phyloP scores from a whole-genome alignment of 306 rosid genomes.

The Begonia loranthoides region DNA sequence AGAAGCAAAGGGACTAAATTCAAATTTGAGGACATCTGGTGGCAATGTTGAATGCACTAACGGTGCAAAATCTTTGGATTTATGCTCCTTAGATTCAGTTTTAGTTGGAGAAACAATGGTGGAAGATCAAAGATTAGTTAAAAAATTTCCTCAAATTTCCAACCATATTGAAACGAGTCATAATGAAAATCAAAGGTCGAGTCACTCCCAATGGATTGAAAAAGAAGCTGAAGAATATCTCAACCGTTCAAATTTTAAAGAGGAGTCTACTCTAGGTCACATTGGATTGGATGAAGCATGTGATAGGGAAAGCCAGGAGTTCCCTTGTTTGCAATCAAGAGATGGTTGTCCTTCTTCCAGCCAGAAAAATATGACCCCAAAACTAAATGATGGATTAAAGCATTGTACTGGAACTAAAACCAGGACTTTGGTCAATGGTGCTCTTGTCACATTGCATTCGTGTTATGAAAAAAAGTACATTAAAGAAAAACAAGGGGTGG shows the following conservation, averaged over 20 bases:
- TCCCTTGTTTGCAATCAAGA: conserved; percentile 15
- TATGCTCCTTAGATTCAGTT: conserved; percentile 9
- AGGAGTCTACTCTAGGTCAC: conserved; percentile 17
- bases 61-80: conserved; percentile 15
- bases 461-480: no score
- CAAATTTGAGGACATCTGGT: conserved; percentile 8
- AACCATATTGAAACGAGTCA: conserved; percentile 8
- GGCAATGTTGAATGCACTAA: background rate
- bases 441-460: no score
- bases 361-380: conserved; percentile 24
- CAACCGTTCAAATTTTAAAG: conserved; percentile 21
- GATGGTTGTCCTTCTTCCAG: conserved; percentile 16
- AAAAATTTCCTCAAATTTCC: conserved; percentile 8
- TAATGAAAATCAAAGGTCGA: conserved; percentile 11
- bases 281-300: conserved; percentile 14
- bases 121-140: conserved; percentile 16
- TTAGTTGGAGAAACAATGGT: conserved; percentile 13
- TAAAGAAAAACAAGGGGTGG: no score
- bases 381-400: conserved; percentile 20
- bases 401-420: conserved; percentile 7
- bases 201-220: conserved; percentile 8
- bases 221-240: conserved; percentile 12
- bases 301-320: conserved; percentile 24
- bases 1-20: conserved; percentile 17
- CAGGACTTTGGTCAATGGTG: no score